phyloP scores from a whole-genome alignment of 2,329 filamentous ascomycete species.

The Alternaria sp. region DNA sequence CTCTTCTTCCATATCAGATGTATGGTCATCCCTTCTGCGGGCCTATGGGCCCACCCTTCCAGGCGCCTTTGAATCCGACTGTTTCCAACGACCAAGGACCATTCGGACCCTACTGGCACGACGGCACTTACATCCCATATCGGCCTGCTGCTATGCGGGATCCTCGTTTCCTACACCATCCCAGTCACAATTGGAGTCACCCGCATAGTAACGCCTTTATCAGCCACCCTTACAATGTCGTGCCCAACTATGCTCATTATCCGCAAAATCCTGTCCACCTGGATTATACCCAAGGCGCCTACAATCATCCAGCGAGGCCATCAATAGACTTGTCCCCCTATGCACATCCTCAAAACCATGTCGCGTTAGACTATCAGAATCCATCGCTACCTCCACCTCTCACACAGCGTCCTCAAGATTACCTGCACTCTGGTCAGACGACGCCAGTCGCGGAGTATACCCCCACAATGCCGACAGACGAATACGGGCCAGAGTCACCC shows the following conservation, averaged over 20 bases:
- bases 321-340: slow-evolving; percentile 36
- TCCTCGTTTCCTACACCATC: slow-evolving; percentile 45
- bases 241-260: slow-evolving; percentile 34
- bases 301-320: slow-evolving; percentile 27
- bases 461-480: slow-evolving; percentile 31
- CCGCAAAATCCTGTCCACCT: slow-evolving; percentile 34
- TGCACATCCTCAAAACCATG: slow-evolving; percentile 31
- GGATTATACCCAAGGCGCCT: slow-evolving; percentile 32
- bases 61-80: slow-evolving; percentile 46
- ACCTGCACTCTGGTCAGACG: slow-evolving; percentile 38
- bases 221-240: slow-evolving; percentile 31
- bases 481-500: slow-evolving; percentile 51
- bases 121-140: slow-evolving; percentile 50
- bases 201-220: slow-evolving; percentile 38
- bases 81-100: slow-evolving; percentile 50
- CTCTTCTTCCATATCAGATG: slow-evolving; percentile 58
- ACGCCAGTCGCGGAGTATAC: slow-evolving; percentile 34
- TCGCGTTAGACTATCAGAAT: slow-evolving; percentile 37
- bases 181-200: slow-evolving; percentile 39
- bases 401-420: slow-evolving; percentile 33
- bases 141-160: slow-evolving; percentile 50
- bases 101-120: slow-evolving; percentile 51
- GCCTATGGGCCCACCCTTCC: slow-evolving; percentile 41
- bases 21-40: slow-evolving; percentile 42
- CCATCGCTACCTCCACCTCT: slow-evolving; percentile 24